Evolutionary conservation across 306 rosid species (phyloP).

Genomic region (Quercus robur): DNA sequence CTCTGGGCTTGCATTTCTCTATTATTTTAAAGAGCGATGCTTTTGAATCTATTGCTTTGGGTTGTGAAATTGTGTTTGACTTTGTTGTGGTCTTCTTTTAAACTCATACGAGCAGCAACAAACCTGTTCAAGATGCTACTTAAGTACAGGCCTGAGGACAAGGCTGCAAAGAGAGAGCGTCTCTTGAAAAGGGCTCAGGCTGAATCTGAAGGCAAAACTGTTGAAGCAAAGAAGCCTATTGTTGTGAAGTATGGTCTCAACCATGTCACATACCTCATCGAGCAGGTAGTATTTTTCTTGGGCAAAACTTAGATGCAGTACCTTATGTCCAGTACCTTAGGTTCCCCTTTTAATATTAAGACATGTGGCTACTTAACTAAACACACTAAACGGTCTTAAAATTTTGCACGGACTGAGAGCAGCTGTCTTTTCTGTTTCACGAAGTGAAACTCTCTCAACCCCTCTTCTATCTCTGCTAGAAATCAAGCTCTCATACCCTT

Average conservation of each 20-base stretch:
- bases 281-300: slow-evolving; percentile 45
- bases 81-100: neutral
- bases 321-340: too few species aligned
- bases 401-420: too few species aligned
- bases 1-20: too few species aligned
- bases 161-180: slow-evolving; percentile 69
- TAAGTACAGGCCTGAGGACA: slow-evolving; percentile 83
- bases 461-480: too few species aligned
- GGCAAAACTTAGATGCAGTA: too few species aligned
- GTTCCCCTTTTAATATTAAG: too few species aligned
- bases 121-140: slow-evolving; percentile 70
- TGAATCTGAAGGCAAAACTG: slow-evolving; percentile 63
- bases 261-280: slow-evolving; percentile 82
- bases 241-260: slow-evolving; percentile 81
- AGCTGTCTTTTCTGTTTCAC: too few species aligned
- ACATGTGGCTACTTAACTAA: too few species aligned
- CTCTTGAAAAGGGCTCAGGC: slow-evolving; percentile 74
- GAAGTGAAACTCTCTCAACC: too few species aligned
- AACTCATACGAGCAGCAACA: slow-evolving; percentile 43
- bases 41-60: neutral
- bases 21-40: too few species aligned
- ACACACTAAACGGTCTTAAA: too few species aligned
- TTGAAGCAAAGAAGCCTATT: slow-evolving; percentile 71
- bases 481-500: too few species aligned
- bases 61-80: neutral